phyloP scores from a whole-genome alignment of 1,284 basidiomycete species.

The Schizophyllum amplum region DNA sequence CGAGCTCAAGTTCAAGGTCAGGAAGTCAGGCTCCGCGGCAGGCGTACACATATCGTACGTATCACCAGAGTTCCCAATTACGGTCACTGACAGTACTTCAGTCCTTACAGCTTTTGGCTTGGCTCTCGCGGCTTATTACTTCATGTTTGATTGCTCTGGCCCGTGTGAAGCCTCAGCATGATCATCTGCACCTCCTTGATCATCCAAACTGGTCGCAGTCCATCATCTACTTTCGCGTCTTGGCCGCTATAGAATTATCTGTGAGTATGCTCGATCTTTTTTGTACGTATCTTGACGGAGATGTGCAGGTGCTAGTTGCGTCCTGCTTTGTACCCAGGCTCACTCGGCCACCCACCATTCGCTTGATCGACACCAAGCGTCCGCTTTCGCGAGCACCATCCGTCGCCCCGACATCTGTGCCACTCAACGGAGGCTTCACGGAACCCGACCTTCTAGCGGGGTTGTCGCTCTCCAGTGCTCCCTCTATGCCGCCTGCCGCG shows the following conservation, averaged over 20 bases:
- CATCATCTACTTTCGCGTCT: conserved; percentile 33
- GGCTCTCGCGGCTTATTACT: conserved; percentile 48
- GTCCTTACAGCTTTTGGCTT: conserved; percentile 50
- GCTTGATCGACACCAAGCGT: conserved; percentile 49
- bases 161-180: conserved; percentile 30
- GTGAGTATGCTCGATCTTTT: conserved; percentile 29
- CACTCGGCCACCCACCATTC: conserved; percentile 57
- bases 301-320: conserved; percentile 35
- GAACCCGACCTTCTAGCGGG: conserved; percentile 53
- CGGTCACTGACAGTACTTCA: conserved; percentile 19
- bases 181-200: conserved; percentile 32
- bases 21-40: conserved; percentile 55
- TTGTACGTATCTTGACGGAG: conserved; percentile 5
- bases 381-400: conserved; percentile 24
- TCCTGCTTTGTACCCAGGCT: conserved; percentile 49
- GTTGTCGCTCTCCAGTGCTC: conserved; percentile 55
- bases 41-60: conserved; percentile 53
- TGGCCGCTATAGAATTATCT: conserved; percentile 40
- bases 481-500: conserved; percentile 22
- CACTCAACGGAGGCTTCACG: conserved; percentile 23
- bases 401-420: conserved; percentile 30
- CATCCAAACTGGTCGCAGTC: conserved; percentile 18
- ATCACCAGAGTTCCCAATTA: not conserved
- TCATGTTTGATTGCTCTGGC: conserved; percentile 34
- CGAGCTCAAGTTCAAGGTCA: conserved; percentile 59